Base-by-base conservation (phyloP, 768 basidiomycete species). In the Termitomyces sp. region DNA sequence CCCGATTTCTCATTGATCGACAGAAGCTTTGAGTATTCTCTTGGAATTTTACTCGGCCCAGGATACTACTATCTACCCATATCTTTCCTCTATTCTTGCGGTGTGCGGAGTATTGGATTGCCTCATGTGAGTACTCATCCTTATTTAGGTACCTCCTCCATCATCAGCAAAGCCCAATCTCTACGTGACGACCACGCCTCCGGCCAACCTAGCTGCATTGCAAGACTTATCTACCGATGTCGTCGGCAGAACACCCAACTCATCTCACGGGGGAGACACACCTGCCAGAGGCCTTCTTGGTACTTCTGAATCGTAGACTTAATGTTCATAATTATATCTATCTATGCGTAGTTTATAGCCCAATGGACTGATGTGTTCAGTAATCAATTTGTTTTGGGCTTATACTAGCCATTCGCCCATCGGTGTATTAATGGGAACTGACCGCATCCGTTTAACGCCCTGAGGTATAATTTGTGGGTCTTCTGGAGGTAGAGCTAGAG, bases 1-100 rank as follows among this genome's bases (percentile, higher is more conserved):
- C 39, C 26, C 46, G 22, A 13, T 58, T 45, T 46, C 56, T 60
- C 30, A 58, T n/a, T 24, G n/a, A 22, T 32, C 60, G 24, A 20
- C 61, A 92, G 90, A 88, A 59, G 81, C 83, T 4, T 70, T 91
- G 53, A 72, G 76, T 53, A 84, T 91, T 40, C 73, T 92, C 33
- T 74, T 91, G 0, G 88, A 91, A 66, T 91, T 89, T 66, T 92
- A 91, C 69, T 72, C 75, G 16, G 81, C 81, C 0, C 89, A 89
- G 66, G 86, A 88, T 61, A 65, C 74, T 13, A 68, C 61, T 16
- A 69, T 71, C 3, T 77, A 79, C 55, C 75, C 82, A 2, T 81
- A 87, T 67, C 71, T 89, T 36, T 68, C 76, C 27, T 60, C 76
- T 1, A 78, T 89, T 33, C 66, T 74, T 51, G 71, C 72, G 62